Evolutionary conservation across 192 early-diverging fungal genomes (phyloP).

Genomic region (Cladochytrium replicatum): DNA sequence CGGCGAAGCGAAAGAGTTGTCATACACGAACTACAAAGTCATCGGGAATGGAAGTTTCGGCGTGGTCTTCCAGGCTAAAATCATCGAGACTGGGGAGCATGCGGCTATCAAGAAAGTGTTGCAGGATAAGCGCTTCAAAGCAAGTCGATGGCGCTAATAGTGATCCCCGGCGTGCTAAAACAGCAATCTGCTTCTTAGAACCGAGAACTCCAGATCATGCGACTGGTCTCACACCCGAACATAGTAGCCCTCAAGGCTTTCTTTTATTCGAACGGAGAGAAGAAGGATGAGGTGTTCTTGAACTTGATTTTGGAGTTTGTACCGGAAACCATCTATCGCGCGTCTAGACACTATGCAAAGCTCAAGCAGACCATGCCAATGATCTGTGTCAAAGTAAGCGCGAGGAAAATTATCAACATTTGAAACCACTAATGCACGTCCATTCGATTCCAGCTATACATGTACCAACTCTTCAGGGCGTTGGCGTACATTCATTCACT

Average conservation of each 20-base stretch:
- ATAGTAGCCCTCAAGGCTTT: constrained; percentile 81
- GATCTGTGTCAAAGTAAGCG: constrained; percentile 72
- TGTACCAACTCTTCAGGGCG: constrained; percentile 97
- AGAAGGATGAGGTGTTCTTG: constrained; percentile 90
- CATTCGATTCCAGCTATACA: constrained; percentile 72
- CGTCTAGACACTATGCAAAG: constrained; percentile 82
- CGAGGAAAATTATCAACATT: not conserved
- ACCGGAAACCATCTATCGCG: constrained; percentile 93
- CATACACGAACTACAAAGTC: constrained; percentile 85
- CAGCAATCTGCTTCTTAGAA: constrained; percentile 57
- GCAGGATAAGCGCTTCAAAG: constrained; percentile 98
- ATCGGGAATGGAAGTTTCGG: constrained; percentile 98
- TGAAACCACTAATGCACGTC: too few relatives aligned
- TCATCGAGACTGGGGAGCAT: constrained; percentile 65
- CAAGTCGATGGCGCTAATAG: too few relatives aligned
- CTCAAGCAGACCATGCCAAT: constrained; percentile 90
- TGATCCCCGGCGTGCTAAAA: too few relatives aligned
- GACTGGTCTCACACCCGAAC: constrained; percentile 84
- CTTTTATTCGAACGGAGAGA: constrained; percentile 93
- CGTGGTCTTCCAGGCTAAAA: constrained; percentile 91
- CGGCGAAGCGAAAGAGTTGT: constrained; percentile 74
- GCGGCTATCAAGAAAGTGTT: constrained; percentile 98
- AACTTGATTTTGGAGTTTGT: constrained; percentile 93
- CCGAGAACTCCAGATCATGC: constrained; percentile 90
- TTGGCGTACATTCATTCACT: constrained; percentile 93